Evolutionary conservation across 2,329 filamentous ascomycete genomes (phyloP), one percentile per base, ranked within the genome.

Genomic region (Aspergillus proliferans): DNA sequence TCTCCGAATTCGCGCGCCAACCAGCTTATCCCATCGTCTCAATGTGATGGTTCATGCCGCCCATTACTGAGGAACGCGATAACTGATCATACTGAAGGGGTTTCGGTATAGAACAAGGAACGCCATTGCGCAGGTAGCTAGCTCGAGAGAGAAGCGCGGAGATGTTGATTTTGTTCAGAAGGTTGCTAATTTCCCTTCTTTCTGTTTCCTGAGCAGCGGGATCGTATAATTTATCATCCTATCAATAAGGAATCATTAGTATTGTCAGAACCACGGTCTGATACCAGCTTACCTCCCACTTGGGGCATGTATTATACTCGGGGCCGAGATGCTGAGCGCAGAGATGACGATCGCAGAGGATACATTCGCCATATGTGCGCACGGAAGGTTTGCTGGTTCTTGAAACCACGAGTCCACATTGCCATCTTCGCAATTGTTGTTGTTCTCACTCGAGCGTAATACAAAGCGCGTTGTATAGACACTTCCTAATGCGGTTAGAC

Each of bases 331-430:
- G 69, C 15, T 15, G 15, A 15, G 15, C 15, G 15, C 15, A 73
- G 45, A 73, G 54, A 60, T 72, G 69, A 15, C 63, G 66, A 38
- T 56, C 19, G 52, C 71, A 74, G n/a, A 74, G 59, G 8, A 68
- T 47, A 30, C 70, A 75, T 43, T 69, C 64, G 12, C 70, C 70
- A 26, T 62, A 49, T 43, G 39, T 64, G 39, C 69, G 69, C 44
- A 72, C 66, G 47, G 64, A 62, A 15, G 15, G 15, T 15, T 15
- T 15, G 15, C 15, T 15, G 1, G 15, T 15, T 15, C 15, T 15
- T 49, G 48, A 64, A 57, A 55, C 69, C 65, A 54, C 68, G 72
- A 3, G 4, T 38, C 68, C 66, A 71, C 52, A 71, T 55, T 33
- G 8, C 28, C 6, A 33, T 33, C 3, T 4, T 33, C 1, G 28